These are phyloP conservation scores for Leccinum pachyderme DNA, from an alignment of 1,284 basidiomycete genomes.

Conservation along the genomic window DNA sequence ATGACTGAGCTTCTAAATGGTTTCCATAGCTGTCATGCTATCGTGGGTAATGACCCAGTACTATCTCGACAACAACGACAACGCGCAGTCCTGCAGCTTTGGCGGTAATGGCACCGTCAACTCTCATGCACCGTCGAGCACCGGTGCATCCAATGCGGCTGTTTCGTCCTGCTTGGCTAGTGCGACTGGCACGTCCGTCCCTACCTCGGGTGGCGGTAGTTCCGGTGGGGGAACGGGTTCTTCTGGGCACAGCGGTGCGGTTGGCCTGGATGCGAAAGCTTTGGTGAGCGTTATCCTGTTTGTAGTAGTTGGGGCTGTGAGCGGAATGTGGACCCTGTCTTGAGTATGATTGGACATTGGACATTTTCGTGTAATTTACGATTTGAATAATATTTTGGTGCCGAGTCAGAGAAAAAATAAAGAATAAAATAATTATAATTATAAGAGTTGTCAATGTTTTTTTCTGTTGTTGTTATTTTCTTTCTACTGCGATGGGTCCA, in stretches of 20 bases:
- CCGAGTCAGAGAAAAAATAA: slow-evolving; percentile 6
- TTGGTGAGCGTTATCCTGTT: slow-evolving; percentile 44
- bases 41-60: slow-evolving; percentile 83
- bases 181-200: slow-evolving; percentile 68
- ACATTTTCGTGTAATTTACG: slow-evolving; percentile 8
- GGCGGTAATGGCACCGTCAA: slow-evolving; percentile 82
- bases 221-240: slow-evolving; percentile 29
- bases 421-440: slow-evolving; percentile 7
- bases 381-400: slow-evolving; percentile 8
- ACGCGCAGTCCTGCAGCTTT: slow-evolving; percentile 69
- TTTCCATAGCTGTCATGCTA: slow-evolving; percentile 61
- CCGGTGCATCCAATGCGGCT: slow-evolving; percentile 56
- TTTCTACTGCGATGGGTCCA: slow-evolving; percentile 25
- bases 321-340: slow-evolving; percentile 46
- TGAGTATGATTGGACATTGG: slow-evolving; percentile 20
- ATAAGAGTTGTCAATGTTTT: too few relatives aligned
- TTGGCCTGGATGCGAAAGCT: slow-evolving; percentile 35
- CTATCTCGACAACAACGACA: slow-evolving; percentile 65
- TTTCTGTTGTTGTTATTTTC: too few relatives aligned
- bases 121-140: slow-evolving; percentile 49
- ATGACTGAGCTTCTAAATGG: slow-evolving; percentile 5
- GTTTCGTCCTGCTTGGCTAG: slow-evolving; percentile 71
- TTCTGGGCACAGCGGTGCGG: slow-evolving; percentile 20
- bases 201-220: slow-evolving; percentile 33
- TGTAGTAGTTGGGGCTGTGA: slow-evolving; percentile 38